phyloP scores from a whole-genome alignment of 2,329 filamentous ascomycete species.

The Penicillium sp. region DNA sequence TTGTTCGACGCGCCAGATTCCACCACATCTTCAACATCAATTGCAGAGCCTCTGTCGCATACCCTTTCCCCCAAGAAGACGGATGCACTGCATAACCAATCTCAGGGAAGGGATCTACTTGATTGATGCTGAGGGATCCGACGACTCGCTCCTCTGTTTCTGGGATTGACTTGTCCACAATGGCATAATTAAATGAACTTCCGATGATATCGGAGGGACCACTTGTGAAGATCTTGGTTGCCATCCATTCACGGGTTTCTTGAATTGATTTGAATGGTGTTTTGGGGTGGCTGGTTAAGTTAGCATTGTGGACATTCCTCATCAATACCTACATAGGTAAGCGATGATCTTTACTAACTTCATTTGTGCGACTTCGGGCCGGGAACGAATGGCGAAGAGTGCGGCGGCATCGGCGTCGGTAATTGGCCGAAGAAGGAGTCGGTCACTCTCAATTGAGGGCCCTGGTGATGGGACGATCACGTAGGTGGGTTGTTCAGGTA shows the following conservation, averaged over 20 bases:
- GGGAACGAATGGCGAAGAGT: constrained; percentile 26
- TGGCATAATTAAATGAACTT: constrained; percentile 23
- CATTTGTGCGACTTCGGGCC: constrained; percentile 26
- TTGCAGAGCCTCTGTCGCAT: constrained; percentile 28
- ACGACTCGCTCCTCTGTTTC: constrained; percentile 16
- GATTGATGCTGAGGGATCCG: constrained; percentile 27
- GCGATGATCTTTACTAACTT: constrained; percentile 17
- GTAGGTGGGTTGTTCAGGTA: constrained; percentile 16
- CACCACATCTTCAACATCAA: constrained; percentile 29
- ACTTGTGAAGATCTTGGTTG: constrained; percentile 20
- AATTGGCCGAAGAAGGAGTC: constrained; percentile 26
- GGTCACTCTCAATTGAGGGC: constrained; percentile 19
- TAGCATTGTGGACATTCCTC: neutral
- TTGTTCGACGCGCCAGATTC: constrained; percentile 14
- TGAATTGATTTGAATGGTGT: constrained; percentile 23
- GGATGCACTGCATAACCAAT: constrained; percentile 30
- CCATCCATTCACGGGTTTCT: constrained; percentile 27
- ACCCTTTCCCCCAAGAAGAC: constrained; percentile 29
- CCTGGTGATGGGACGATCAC: constrained; percentile 12
- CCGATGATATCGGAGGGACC: constrained; percentile 22
- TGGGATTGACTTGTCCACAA: constrained; percentile 21
- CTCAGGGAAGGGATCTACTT: constrained; percentile 21
- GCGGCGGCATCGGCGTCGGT: constrained; percentile 19
- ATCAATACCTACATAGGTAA: neutral
- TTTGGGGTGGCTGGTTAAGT: constrained; percentile 22